Conservation (phyloP, 1,284 basidiomycete genomes). For the Puccinia triticina region DNA sequence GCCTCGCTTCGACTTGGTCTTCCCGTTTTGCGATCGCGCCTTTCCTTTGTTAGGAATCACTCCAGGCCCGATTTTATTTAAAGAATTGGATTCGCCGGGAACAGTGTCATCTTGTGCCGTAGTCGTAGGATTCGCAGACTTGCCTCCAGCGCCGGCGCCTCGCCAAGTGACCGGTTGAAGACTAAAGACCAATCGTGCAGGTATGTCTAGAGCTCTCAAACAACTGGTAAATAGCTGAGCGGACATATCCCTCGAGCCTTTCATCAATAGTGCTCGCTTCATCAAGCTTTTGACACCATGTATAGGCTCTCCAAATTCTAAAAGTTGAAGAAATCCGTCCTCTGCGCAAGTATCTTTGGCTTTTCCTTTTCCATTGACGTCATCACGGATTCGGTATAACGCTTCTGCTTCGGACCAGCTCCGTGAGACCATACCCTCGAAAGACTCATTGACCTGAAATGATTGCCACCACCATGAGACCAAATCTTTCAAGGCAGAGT, state of each 20-base stretch:
- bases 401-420: slow-evolving; percentile 70
- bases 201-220: slow-evolving; percentile 82
- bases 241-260: slow-evolving; percentile 82
- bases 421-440: slow-evolving; percentile 67
- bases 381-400: slow-evolving; percentile 55
- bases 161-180: slow-evolving; percentile 87
- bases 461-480: slow-evolving; percentile 78
- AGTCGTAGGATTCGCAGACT: slow-evolving; percentile 15
- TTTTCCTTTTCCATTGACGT: slow-evolving; percentile 53
- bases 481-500: slow-evolving; percentile 73
- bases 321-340: slow-evolving; percentile 59
- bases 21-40: slow-evolving; percentile 24
- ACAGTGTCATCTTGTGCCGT: neutral
- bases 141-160: slow-evolving; percentile 57
- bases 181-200: slow-evolving; percentile 83
- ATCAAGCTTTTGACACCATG: slow-evolving; percentile 79
- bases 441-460: slow-evolving; percentile 67
- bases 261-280: slow-evolving; percentile 79
- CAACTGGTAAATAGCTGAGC: slow-evolving; percentile 89
- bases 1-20: slow-evolving; percentile 31
- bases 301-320: slow-evolving; percentile 70
- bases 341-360: slow-evolving; percentile 48
- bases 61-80: neutral
- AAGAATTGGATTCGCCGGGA: neutral
- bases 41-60: slow-evolving; percentile 10